These are phyloP conservation scores for Ceriops tagal DNA, from an alignment of 345 rosid species.

Conservation along the genomic window DNA sequence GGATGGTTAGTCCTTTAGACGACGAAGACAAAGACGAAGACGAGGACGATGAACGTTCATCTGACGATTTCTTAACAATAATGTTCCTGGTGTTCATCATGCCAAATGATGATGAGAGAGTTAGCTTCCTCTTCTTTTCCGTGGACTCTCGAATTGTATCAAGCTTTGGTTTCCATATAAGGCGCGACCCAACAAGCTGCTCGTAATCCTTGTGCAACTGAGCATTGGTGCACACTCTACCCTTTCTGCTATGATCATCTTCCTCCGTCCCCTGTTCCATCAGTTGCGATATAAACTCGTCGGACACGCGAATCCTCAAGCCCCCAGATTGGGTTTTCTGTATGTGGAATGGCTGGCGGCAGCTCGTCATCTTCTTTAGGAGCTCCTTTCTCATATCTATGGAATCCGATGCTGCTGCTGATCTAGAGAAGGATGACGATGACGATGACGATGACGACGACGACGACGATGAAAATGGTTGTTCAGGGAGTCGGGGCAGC, in stretches of 20 bases:
- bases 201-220: constrained; percentile 62
- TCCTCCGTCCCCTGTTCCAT: constrained; percentile 37
- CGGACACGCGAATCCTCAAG: constrained; percentile 64
- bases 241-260: constrained; percentile 8
- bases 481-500: not conserved
- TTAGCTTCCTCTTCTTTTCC: constrained; percentile 31
- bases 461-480: not conserved
- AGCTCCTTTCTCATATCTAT: constrained; percentile 22
- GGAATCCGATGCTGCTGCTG: not conserved
- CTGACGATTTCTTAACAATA: constrained; percentile 10
- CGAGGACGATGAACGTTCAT: no score
- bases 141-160: constrained; percentile 63
- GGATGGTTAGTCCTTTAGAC: not conserved
- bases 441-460: constrained; percentile 18
- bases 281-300: constrained; percentile 62
- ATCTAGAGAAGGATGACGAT: no score
- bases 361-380: constrained; percentile 26
- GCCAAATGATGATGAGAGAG: constrained; percentile 37
- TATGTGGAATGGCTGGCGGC: constrained; percentile 53
- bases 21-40: no score
- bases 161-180: constrained; percentile 73
- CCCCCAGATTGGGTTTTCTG: constrained; percentile 55
- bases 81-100: constrained; percentile 45
- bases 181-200: constrained; percentile 45
- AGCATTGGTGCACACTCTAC: constrained; percentile 60